A percentile compares a stretch with the other conserved stretches of the same genome.
phyloP scores from a whole-genome alignment of 2,329 filamentous ascomycete genomes.

The Nannizziopsis arthrosporioides region DNA sequence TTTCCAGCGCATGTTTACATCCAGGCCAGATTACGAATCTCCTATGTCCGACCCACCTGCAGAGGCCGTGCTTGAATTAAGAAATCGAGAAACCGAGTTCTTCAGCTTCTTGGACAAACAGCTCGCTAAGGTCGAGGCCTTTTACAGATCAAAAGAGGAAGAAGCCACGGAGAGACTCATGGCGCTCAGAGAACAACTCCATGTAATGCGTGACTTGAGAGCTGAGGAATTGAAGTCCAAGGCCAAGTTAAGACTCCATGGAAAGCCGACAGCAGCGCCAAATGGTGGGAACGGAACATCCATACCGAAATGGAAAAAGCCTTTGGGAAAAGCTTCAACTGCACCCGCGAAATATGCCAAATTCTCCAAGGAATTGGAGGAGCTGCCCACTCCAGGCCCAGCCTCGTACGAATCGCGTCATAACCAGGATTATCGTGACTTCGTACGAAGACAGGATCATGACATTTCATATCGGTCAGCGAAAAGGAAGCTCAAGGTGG shows the following conservation, averaged over 20 bases:
- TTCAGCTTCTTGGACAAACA: conserved; percentile 73
- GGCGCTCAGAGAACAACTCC: conserved; percentile 68
- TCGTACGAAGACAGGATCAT: conserved; percentile 40
- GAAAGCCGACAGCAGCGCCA: conserved; percentile 13
- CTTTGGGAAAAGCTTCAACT: conserved; percentile 35
- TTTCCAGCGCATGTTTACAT: conserved; percentile 29
- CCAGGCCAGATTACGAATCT: conserved; percentile 28
- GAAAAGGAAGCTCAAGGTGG: conserved; percentile 82
- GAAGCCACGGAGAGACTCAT: conserved; percentile 64
- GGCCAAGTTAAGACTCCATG: conserved; percentile 20
- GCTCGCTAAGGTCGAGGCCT: conserved; percentile 79
- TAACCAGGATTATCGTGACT: conserved; percentile 36
- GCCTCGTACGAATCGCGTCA: conserved; percentile 23
- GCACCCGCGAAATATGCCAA: conserved; percentile 40
- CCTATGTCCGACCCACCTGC: conserved; percentile 40
- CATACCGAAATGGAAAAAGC: conserved; percentile 27
- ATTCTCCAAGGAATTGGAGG: conserved; percentile 41
- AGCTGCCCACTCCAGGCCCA: conserved; percentile 32
- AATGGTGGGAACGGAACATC: conserved; percentile 13
- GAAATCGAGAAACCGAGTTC: conserved; percentile 69
- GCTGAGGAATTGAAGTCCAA: conserved; percentile 55
- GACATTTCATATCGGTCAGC: conserved; percentile 74
- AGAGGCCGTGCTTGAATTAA: conserved; percentile 52
- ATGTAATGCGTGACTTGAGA: conserved; percentile 80
- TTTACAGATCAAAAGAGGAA: conserved; percentile 79